A percentile compares a stretch with the other conserved stretches of the same genome.
Evolutionary conservation across 116 monocot genomes (phyloP).

Genomic region (Papilionanthe hybrid): DNA sequence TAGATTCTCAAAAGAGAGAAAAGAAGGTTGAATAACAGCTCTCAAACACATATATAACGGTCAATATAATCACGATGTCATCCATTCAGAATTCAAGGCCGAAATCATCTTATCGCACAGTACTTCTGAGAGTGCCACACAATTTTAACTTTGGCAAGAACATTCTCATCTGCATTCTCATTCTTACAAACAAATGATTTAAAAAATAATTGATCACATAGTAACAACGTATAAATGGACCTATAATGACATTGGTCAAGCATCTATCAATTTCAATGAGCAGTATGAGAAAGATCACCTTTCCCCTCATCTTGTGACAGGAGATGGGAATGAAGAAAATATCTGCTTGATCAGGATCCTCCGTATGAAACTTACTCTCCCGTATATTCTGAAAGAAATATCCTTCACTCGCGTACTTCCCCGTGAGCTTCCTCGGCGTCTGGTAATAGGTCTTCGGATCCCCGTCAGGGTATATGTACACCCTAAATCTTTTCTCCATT

Average conservation of each 20-base stretch:
- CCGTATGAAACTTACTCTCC: conserved; percentile 73
- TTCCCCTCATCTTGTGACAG: conserved; percentile 88
- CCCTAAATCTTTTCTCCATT: conserved; percentile 76
- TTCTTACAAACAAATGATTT: not conserved
- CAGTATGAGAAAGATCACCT: conserved; percentile 26
- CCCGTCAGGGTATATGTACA: conserved; percentile 85
- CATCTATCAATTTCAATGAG: not conserved
- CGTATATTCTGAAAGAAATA: conserved; percentile 97
- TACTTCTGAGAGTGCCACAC: not conserved
- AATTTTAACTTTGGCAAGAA: not conserved
- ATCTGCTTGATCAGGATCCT: conserved; percentile 74
- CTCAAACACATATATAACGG: not conserved
- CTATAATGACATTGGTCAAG: not conserved
- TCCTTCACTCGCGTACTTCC: conserved; percentile 95
- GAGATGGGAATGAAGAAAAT: conserved; percentile 90
- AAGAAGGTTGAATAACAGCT: no score
- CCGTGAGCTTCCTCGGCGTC: conserved; percentile 92
- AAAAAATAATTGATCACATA: not conserved
- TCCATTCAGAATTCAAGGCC: not conserved
- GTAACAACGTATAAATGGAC: not conserved
- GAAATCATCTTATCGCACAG: not conserved
- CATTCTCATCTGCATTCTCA: not conserved
- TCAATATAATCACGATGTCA: not conserved
- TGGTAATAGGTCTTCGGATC: conserved; percentile 85
- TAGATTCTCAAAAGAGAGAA: no score